phyloP scores from a whole-genome alignment of 108 stramenopile genomes.

The Craspedostauros australis region DNA sequence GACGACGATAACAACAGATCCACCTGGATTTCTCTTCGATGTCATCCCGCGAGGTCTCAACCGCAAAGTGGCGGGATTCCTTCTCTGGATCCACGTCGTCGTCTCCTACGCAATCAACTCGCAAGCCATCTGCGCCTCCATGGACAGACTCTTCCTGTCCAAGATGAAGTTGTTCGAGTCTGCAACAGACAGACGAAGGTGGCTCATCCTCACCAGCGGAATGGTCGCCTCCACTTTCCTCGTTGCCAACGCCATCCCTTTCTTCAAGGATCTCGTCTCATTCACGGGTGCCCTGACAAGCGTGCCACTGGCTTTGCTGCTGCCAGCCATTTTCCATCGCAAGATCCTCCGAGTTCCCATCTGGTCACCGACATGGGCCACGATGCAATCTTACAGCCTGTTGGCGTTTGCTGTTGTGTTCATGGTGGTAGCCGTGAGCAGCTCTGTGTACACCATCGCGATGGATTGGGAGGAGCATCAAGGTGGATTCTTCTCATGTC shows the following conservation, averaged over 20 bases:
- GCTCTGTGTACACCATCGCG: slow-evolving; percentile 47
- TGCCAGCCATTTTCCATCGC: slow-evolving; percentile 60
- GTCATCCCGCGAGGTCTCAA: slow-evolving; percentile 32
- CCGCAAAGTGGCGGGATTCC: slow-evolving; percentile 48
- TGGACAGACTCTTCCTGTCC: slow-evolving; percentile 49
- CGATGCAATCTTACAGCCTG: slow-evolving; percentile 24
- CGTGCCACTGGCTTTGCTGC: slow-evolving; percentile 52
- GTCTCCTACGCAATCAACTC: slow-evolving; percentile 75
- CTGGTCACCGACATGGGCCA: slow-evolving; percentile 11
- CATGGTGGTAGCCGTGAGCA: slow-evolving; percentile 46
- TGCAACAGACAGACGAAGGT: slow-evolving; percentile 27
- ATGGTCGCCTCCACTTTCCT: slow-evolving; percentile 45
- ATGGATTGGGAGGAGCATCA: slow-evolving; percentile 47
- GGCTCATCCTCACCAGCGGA: slow-evolving; percentile 40
- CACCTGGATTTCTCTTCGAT: slow-evolving; percentile 69
- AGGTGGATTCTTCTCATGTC: slow-evolving; percentile 22
- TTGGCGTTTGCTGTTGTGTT: slow-evolving; percentile 41
- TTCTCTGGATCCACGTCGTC: slow-evolving; percentile 68
- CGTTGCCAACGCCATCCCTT: slow-evolving; percentile 59
- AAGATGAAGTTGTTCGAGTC: slow-evolving; percentile 11
- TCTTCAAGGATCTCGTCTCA: slow-evolving; percentile 70
- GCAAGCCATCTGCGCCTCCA: slow-evolving; percentile 63
- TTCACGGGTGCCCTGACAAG: slow-evolving; percentile 62
- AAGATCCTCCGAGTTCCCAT: slow-evolving; percentile 21
- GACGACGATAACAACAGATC: slow-evolving; percentile 18